Percentiles rank a stretch among this genome's conserved stretches.
These are phyloP conservation scores for Jatropha podagrica DNA, from an alignment of 441 rosid genomes.

Conservation along the genomic window DNA sequence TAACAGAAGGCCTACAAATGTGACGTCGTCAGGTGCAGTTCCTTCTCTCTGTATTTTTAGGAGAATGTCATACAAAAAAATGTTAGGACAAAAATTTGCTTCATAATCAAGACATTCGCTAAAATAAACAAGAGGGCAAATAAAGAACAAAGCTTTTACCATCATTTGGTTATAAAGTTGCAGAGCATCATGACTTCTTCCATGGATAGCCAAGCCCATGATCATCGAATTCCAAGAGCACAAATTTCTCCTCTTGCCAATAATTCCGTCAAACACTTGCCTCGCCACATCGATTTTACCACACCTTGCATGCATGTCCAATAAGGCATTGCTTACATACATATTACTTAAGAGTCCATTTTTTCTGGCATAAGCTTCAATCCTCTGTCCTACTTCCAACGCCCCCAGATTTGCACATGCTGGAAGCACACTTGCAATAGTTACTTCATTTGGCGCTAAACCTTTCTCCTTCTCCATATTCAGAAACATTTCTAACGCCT, in stretches of 20 bases:
- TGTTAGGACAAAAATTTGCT: neutral
- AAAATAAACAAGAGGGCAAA: neutral
- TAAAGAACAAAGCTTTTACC: slow-evolving; percentile 33
- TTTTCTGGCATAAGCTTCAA: slow-evolving; percentile 43
- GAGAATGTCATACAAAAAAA: neutral
- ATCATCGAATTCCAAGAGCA: slow-evolving; percentile 93
- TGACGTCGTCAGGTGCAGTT: slow-evolving; percentile 54
- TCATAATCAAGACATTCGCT: neutral
- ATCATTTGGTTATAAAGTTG: slow-evolving; percentile 57
- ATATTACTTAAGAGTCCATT: slow-evolving; percentile 47
- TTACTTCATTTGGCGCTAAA: slow-evolving; percentile 58
- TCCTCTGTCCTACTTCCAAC: slow-evolving; percentile 61
- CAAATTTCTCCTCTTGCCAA: slow-evolving; percentile 53
- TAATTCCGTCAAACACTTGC: slow-evolving; percentile 52
- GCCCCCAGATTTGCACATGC: slow-evolving; percentile 77
- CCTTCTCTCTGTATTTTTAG: slow-evolving; percentile 36
- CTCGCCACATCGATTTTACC: slow-evolving; percentile 65
- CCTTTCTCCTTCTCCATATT: slow-evolving; percentile 58
- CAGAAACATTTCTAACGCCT: slow-evolving; percentile 56
- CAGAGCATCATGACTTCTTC: slow-evolving; percentile 55
- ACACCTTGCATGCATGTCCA: slow-evolving; percentile 75
- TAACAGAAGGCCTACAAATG: slow-evolving; percentile 61
- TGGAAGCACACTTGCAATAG: slow-evolving; percentile 67
- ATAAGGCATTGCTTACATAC: slow-evolving; percentile 57
- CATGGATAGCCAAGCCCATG: slow-evolving; percentile 71